Evolutionary conservation across 441 rosid genomes (phyloP).

Genomic region (Erysimum cheiri): DNA sequence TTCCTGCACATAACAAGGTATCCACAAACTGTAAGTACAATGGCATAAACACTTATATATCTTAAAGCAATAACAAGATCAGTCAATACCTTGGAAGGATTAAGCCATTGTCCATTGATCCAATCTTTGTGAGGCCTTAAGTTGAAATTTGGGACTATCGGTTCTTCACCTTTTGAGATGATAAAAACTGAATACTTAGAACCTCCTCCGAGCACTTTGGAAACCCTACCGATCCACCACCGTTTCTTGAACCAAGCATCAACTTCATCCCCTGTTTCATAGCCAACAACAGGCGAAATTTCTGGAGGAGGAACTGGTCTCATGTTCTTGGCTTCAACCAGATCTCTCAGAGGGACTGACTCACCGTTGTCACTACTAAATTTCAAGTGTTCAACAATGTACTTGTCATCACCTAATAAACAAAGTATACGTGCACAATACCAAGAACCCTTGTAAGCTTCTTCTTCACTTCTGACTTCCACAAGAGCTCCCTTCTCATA

Average conservation of each 20-base stretch:
- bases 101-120: slow-evolving; percentile 26
- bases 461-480: slow-evolving; percentile 52
- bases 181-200: slow-evolving; percentile 42
- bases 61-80: slow-evolving; percentile 7
- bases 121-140: slow-evolving; percentile 31
- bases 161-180: slow-evolving; percentile 38
- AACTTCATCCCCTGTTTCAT: slow-evolving; percentile 41
- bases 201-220: slow-evolving; percentile 35
- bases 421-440: slow-evolving; percentile 40
- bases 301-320: slow-evolving; percentile 49
- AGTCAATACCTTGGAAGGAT: slow-evolving; percentile 26
- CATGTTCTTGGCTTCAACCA: slow-evolving; percentile 32
- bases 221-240: slow-evolving; percentile 55
- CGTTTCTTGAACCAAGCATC: slow-evolving; percentile 56
- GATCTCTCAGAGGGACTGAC: slow-evolving; percentile 42
- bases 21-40: slow-evolving; percentile 7
- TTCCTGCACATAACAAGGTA: slow-evolving; percentile 2
- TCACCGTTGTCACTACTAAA: slow-evolving; percentile 42
- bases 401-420: slow-evolving; percentile 39
- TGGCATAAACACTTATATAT: background rate
- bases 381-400: slow-evolving; percentile 50
- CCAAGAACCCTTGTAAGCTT: slow-evolving; percentile 54
- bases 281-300: slow-evolving; percentile 11
- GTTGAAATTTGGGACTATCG: slow-evolving; percentile 27
- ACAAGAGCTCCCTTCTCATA: slow-evolving; percentile 45